Base-by-base conservation (phyloP, 192 early-diverging fungal species). In the Coemansia sp. region DNA sequence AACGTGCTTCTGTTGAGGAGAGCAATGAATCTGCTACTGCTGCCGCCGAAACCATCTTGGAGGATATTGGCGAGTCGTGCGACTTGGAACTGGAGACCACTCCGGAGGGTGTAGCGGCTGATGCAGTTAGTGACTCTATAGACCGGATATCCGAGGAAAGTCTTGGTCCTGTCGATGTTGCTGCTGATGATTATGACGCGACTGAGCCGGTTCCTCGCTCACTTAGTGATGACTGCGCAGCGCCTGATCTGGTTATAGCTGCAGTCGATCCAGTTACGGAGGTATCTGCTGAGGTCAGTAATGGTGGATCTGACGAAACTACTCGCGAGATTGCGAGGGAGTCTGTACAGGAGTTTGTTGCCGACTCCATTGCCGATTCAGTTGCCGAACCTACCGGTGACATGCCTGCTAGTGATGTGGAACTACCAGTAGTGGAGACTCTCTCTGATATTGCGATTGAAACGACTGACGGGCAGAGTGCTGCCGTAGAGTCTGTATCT, bases 191-290 rank as follows among this genome's bases (percentile, higher is more conserved):
- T 53, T 8, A 5, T 54, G 11, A 42, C 13, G 56, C n/a, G n/a
- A n/a, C n/a, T n/a, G n/a, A n/a, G n/a, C n/a, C n/a, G n/a, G n/a
- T n/a, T n/a, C n/a, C n/a, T n/a, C n/a, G n/a, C n/a, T n/a, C n/a
- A n/a, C n/a, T n/a, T n/a, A n/a, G n/a, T n/a, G n/a, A n/a, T n/a
- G n/a, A n/a, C n/a, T n/a, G n/a, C n/a, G n/a, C n/a, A n/a, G n/a
- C n/a, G n/a, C n/a, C n/a, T n/a, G n/a, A n/a, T n/a, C n/a, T n/a
- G n/a, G n/a, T n/a, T n/a, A n/a, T n/a, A n/a, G n/a, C n/a, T n/a
- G n/a, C n/a, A n/a, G 64, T 52, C 13, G 57, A 39, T 18, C 19
- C 50, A 23, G 41, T 42, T 14, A 12, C 40, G 41, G 54, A n/a
- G 22, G 12, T n/a, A 34, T 12, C 19, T 9, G 52, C 34, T 21